A percentile compares a stretch with the other conserved stretches of the same genome.
phyloP scores from a whole-genome alignment of 2,329 filamentous ascomycete genomes.

The Plenodomus biglobosus region DNA sequence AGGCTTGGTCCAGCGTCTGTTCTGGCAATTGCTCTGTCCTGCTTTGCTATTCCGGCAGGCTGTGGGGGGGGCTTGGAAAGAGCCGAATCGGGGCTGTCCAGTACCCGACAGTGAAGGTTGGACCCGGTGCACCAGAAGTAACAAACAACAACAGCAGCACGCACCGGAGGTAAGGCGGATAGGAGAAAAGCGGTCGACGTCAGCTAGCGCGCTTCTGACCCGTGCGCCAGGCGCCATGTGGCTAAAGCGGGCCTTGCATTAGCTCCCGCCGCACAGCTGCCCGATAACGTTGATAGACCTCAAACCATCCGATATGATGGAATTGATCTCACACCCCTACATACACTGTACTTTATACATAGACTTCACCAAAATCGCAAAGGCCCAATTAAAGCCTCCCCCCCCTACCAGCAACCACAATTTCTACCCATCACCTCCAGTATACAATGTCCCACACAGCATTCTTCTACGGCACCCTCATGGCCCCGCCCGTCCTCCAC shows the following conservation, averaged over 20 bases:
- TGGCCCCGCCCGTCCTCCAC: constrained; percentile 85
- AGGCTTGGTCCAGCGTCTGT: background rate
- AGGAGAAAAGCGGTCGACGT: background rate
- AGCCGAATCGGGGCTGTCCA: background rate
- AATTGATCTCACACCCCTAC: too few species aligned
- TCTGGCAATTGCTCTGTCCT: background rate
- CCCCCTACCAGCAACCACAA: background rate
- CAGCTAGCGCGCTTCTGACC: background rate
- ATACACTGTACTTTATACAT: too few species aligned
- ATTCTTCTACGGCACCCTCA: constrained; percentile 72
- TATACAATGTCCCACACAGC: constrained; percentile 53
- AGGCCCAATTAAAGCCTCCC: background rate
- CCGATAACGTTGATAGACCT: too few species aligned
- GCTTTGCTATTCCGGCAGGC: too few species aligned
- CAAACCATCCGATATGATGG: too few species aligned
- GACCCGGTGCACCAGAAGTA: too few species aligned
- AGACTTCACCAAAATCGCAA: too few species aligned
- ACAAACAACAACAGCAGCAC: background rate
- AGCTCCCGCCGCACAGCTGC: background rate
- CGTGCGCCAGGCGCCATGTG: background rate
- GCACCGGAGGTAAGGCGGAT: background rate
- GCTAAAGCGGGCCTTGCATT: background rate
- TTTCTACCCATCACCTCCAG: too few species aligned
- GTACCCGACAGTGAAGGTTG: background rate
- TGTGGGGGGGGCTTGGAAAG: background rate